These are phyloP conservation scores for Thymus mandschuricus DNA, from an alignment of 257 asterid genomes.

Conservation along the genomic window DNA sequence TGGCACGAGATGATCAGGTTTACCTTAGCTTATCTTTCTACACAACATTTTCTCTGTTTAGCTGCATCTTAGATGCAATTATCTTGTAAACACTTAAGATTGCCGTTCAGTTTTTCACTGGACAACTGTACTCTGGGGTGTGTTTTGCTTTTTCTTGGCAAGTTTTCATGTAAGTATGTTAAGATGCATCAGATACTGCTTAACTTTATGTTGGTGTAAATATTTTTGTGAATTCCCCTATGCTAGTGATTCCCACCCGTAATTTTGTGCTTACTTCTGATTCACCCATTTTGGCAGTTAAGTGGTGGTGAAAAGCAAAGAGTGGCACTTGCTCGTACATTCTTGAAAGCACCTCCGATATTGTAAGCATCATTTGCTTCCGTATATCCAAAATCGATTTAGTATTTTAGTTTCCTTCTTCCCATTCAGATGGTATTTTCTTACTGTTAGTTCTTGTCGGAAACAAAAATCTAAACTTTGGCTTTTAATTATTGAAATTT, in stretches of 20 bases:
- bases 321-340: constrained; percentile 96
- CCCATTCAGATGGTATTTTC: constrained; percentile 18
- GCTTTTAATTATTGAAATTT: neutral
- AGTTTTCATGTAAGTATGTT: constrained; percentile 16
- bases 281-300: constrained; percentile 59
- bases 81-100: constrained; percentile 14
- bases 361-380: constrained; percentile 57
- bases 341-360: constrained; percentile 90
- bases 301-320: constrained; percentile 99
- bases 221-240: constrained; percentile 13
- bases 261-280: neutral
- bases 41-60: neutral
- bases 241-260: constrained; percentile 20
- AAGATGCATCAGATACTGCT: constrained; percentile 2
- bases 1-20: constrained; percentile 18
- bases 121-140: constrained; percentile 9
- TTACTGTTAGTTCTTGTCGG: neutral
- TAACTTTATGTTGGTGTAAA: constrained; percentile 5
- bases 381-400: constrained; percentile 7
- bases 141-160: neutral
- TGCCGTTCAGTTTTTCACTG: neutral
- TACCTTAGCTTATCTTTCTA: constrained; percentile 12
- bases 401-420: constrained; percentile 1
- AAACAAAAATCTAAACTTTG: neutral
- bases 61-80: neutral